Conservation (phyloP, 2,329 filamentous ascomycete species). For the Aspergillus terreus region DNA sequence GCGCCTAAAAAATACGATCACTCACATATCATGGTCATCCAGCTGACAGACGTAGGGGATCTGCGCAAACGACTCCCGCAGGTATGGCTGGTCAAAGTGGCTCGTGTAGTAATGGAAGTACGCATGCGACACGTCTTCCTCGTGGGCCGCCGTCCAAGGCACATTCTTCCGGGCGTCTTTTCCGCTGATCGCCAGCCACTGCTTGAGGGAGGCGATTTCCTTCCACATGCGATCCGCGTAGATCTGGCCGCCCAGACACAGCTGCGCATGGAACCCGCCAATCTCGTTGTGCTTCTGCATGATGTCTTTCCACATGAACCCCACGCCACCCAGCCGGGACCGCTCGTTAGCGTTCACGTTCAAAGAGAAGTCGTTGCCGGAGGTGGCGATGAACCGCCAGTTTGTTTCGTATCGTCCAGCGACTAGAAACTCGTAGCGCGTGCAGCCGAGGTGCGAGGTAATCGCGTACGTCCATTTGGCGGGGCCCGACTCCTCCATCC, state of each 20-base stretch:
- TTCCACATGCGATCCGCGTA: constrained; percentile 96
- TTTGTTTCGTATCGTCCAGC: constrained; percentile 84
- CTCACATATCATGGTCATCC: constrained; percentile 97
- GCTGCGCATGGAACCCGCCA: constrained; percentile 89
- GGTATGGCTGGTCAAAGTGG: constrained; percentile 93
- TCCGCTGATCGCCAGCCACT: constrained; percentile 90
- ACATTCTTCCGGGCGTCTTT: constrained; percentile 90
- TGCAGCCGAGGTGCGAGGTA: constrained; percentile 93
- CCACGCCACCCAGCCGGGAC: constrained; percentile 78
- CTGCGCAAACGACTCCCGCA: constrained; percentile 94
- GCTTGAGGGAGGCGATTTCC: constrained; percentile 86
- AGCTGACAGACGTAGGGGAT: constrained; percentile 91
- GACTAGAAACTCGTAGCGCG: constrained; percentile 95
- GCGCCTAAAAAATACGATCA: too few relatives aligned
- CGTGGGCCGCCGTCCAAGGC: constrained; percentile 87
- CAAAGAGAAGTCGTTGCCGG: constrained; percentile 90
- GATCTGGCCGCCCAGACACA: constrained; percentile 90
- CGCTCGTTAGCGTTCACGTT: constrained; percentile 84
- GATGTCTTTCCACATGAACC: constrained; percentile 99
- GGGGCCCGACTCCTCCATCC: constrained; percentile 74
- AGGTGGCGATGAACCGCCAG: constrained; percentile 95
- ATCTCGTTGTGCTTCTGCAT: constrained; percentile 96
- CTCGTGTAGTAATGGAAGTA: constrained; percentile 99
- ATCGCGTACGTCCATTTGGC: constrained; percentile 98
- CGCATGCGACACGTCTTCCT: constrained; percentile 91